A percentile compares a stretch with the other conserved stretches of the same genome.
phyloP scores from a whole-genome alignment of 2,329 filamentous ascomycete genomes.

The Fusarium tjaetaba region DNA sequence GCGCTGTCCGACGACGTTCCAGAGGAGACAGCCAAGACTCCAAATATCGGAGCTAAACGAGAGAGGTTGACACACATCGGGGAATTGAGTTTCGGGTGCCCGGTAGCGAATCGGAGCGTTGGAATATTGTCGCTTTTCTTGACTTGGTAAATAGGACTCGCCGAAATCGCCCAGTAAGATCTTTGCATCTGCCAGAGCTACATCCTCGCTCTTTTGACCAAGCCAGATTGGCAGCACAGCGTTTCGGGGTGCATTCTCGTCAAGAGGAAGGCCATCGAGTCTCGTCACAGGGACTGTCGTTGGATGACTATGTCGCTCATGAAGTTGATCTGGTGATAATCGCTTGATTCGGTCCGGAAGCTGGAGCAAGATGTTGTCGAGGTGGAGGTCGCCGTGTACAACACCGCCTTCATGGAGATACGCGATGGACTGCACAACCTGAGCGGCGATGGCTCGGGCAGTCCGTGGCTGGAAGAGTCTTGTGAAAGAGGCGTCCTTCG shows the following conservation, averaged over 20 bases:
- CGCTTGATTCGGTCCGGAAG: constrained; percentile 31
- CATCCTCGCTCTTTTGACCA: constrained; percentile 34
- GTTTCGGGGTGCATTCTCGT: constrained; percentile 28
- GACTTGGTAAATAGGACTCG: constrained; percentile 28
- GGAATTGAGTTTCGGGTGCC: constrained; percentile 35
- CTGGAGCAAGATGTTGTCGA: constrained; percentile 35
- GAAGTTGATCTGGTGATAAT: constrained; percentile 28
- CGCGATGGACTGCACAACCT: constrained; percentile 30
- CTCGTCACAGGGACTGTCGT: constrained; percentile 33
- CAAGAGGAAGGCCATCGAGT: constrained; percentile 32
- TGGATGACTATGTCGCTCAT: constrained; percentile 22
- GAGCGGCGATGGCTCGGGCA: constrained; percentile 36
- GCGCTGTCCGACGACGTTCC: constrained; percentile 32
- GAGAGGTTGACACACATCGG: constrained; percentile 26
- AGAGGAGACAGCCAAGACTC: constrained; percentile 38
- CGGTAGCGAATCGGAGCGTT: constrained; percentile 33
- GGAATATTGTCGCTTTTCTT: constrained; percentile 31
- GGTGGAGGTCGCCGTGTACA: constrained; percentile 38
- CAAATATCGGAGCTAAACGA: constrained; percentile 36
- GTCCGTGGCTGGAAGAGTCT: constrained; percentile 31
- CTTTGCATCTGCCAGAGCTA: constrained; percentile 26
- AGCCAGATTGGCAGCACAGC: constrained; percentile 36
- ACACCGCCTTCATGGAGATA: constrained; percentile 36
- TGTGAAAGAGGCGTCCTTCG: constrained; percentile 32
- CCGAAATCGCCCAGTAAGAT: constrained; percentile 37